These are phyloP conservation scores for Cladophialophora yegresii DNA, from an alignment of 2,329 filamentous ascomycete genomes.

Conservation along the genomic window DNA sequence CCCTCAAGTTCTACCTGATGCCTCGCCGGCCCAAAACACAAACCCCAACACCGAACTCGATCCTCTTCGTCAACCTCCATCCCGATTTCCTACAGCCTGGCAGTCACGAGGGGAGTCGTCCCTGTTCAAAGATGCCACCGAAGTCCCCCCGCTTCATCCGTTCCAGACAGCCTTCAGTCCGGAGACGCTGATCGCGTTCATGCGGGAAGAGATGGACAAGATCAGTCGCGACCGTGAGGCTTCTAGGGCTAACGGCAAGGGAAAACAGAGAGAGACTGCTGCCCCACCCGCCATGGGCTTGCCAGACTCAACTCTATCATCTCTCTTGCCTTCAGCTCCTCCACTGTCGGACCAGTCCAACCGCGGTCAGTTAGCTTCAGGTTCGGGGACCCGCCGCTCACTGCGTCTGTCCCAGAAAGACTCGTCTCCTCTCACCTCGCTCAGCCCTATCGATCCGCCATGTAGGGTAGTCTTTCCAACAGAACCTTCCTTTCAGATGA, in stretches of 20 bases:
- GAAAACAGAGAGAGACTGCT: constrained; percentile 18
- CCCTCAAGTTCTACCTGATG: background rate
- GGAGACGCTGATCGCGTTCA: constrained; percentile 24
- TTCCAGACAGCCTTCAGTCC: constrained; percentile 32
- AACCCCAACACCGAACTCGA: background rate
- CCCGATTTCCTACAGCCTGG: background rate
- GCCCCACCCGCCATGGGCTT: background rate
- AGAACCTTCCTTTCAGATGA: background rate
- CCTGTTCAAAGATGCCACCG: background rate
- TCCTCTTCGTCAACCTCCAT: background rate
- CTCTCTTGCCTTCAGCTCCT: background rate
- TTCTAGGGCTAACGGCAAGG: constrained; percentile 15
- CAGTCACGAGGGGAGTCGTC: background rate
- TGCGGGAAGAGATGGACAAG: constrained; percentile 26
- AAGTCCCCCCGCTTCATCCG: constrained; percentile 16
- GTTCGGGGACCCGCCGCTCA: constrained; percentile 14
- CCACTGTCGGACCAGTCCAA: constrained; percentile 5
- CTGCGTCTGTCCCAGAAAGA: constrained; percentile 12
- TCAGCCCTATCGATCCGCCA: background rate
- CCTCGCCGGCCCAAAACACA: background rate
- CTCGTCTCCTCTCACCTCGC: background rate
- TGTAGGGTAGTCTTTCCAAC: background rate
- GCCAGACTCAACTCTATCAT: background rate
- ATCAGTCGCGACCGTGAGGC: constrained; percentile 5
- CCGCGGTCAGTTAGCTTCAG: background rate